Evolutionary conservation across 2,329 filamentous ascomycete species (phyloP), one percentile per base, ranked within the genome.

Genomic region (Tympanopsis confertula): DNA sequence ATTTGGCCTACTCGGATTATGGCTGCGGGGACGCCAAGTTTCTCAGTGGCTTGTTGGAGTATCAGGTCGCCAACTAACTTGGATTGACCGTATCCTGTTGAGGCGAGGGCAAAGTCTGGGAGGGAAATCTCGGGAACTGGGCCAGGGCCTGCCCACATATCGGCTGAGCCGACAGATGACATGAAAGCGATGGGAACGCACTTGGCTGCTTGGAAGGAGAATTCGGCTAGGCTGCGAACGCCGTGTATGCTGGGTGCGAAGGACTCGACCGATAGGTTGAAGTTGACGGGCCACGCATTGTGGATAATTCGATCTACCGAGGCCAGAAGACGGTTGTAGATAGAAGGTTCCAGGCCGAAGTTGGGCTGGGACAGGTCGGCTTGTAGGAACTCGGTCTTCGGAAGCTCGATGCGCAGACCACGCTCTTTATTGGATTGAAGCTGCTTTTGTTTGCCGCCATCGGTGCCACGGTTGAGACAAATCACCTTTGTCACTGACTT

Each of bases 231-330:
- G 42, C 67, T 64, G 4, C 66, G 61, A 37, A 75, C 61, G 3
- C 65, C 62, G 3, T 61, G 55, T 29, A 75, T 61, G 43, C 72
- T 63, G 0, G 63, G 56, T 45, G 67, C 63, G 39, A 74, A 75
- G 0, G 61, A 67, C 18, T 59, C 53, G 5, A 72, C 41, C 0
- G 61, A 51, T 14, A 71, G 59, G 47, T 67, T 71, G 47, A 66
- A 69, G 49, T 71, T 69, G 51, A 75, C 71, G 0, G 64, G 65
- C 65, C 67, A 73, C 5, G 69, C 68, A 43, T 69, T 73, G 51
- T 75, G 71, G 38, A 71, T 63, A 14, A 73, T 52, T 13, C 59
- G 58, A 38, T 69, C 65, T 0, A 57, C 58, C 1, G 62, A 52
- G 5, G 48, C 36, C 3, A 63, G 49, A 1, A 70, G 47, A 1